These are phyloP conservation scores for Chlamydomonas eustigma DNA, from an alignment of 139 green algal species.

Conservation along the genomic window DNA sequence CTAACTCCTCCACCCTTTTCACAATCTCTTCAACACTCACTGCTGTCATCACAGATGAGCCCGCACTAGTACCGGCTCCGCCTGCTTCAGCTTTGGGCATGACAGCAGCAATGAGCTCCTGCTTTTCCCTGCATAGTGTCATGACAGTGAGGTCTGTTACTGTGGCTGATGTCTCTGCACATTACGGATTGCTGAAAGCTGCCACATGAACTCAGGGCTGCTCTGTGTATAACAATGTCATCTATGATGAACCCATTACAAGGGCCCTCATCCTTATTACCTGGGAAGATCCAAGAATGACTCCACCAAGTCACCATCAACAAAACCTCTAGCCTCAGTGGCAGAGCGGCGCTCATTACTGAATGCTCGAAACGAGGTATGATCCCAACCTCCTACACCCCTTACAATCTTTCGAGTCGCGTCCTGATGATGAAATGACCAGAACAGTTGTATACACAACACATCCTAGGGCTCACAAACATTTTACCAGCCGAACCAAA, in stretches of 20 bases:
- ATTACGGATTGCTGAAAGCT: background rate
- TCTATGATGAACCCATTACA: too few species aligned
- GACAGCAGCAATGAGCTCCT: background rate
- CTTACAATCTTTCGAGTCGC: slow-evolving; percentile 27
- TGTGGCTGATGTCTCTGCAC: slow-evolving; percentile 68
- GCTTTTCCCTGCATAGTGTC: background rate
- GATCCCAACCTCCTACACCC: slow-evolving; percentile 85
- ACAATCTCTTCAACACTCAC: slow-evolving; percentile 45
- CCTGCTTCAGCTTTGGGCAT: background rate
- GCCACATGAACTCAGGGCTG: background rate
- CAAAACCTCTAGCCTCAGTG: slow-evolving; percentile 56
- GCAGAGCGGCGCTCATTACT: slow-evolving; percentile 63
- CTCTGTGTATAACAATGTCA: too few species aligned
- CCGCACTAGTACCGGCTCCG: slow-evolving; percentile 25
- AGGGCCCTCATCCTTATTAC: slow-evolving; percentile 10
- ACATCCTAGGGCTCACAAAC: too few species aligned
- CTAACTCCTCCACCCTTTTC: slow-evolving; percentile 67
- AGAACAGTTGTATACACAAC: too few species aligned
- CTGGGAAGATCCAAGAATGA: slow-evolving; percentile 80
- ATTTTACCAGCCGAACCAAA: too few species aligned
- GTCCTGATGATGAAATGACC: too few species aligned
- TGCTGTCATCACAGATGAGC: slow-evolving; percentile 31
- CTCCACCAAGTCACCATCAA: slow-evolving; percentile 96
- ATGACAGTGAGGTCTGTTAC: slow-evolving; percentile 57
- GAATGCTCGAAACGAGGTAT: slow-evolving; percentile 81